These are phyloP conservation scores for Marasmius oreades DNA, from an alignment of 1,284 basidiomycete species.

Conservation along the genomic window DNA sequence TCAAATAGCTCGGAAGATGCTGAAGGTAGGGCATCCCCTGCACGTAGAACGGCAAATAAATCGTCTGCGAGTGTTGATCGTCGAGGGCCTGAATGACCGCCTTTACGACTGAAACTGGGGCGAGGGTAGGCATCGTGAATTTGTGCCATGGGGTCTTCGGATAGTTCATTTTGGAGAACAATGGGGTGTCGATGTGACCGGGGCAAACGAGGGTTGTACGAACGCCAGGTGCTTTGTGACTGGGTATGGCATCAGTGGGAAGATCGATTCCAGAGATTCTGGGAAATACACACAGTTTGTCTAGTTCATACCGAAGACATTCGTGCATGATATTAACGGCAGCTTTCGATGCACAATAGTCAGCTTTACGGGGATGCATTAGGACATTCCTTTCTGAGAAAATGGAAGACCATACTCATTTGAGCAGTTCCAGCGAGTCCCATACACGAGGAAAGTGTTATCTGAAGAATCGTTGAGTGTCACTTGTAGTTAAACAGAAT, in stretches of 20 bases:
- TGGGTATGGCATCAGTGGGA: slow-evolving; percentile 25
- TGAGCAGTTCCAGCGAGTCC: slow-evolving; percentile 74
- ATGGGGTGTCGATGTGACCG: slow-evolving; percentile 69
- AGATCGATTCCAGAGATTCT: not conserved
- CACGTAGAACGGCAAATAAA: slow-evolving; percentile 73
- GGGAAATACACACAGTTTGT: slow-evolving; percentile 48
- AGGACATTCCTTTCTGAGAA: not conserved
- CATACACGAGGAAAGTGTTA: slow-evolving; percentile 81
- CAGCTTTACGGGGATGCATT: slow-evolving; percentile 45
- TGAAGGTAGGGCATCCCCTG: slow-evolving; percentile 54
- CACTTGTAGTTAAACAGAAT: slow-evolving; percentile 2
- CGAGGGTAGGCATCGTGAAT: slow-evolving; percentile 75
- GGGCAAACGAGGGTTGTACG: slow-evolving; percentile 81
- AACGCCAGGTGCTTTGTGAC: slow-evolving; percentile 70
- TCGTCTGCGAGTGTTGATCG: slow-evolving; percentile 66
- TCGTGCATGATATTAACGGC: slow-evolving; percentile 76
- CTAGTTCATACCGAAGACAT: slow-evolving; percentile 80
- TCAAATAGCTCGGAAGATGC: slow-evolving; percentile 65
- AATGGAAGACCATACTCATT: slow-evolving; percentile 58
- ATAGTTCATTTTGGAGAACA: slow-evolving; percentile 64
- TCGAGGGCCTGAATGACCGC: slow-evolving; percentile 78
- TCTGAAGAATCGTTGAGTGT: slow-evolving; percentile 33
- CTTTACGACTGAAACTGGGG: slow-evolving; percentile 75
- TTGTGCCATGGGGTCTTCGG: slow-evolving; percentile 50
- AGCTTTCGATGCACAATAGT: slow-evolving; percentile 88